Conservation (phyloP, 2,329 filamentous ascomycete genomes). For the Penicillium rolfsii region DNA sequence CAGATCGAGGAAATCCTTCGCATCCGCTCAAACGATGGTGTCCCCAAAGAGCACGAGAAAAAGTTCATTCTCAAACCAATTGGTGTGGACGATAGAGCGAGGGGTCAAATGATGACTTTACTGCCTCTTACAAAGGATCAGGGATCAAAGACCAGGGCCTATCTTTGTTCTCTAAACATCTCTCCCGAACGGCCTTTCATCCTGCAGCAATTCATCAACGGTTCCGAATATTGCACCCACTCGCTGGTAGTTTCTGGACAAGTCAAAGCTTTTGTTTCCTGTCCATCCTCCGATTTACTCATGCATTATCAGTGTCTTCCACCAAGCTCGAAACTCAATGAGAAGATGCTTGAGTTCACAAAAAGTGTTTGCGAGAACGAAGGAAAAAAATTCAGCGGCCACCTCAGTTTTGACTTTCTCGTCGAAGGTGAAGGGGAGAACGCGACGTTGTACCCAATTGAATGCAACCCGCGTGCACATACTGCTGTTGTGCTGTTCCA, state of each 20-base stretch:
- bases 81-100: constrained; percentile 7
- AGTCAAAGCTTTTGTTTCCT: constrained; percentile 8
- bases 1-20: not conserved
- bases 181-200: not conserved
- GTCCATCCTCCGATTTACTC: constrained; percentile 8
- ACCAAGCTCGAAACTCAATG: not conserved
- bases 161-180: not conserved
- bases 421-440: not conserved
- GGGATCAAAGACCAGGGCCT: not conserved
- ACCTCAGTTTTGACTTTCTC: constrained; percentile 8
- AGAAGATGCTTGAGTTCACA: constrained; percentile 4
- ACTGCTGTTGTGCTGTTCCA: constrained; percentile 5
- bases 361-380: not conserved
- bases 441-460: not conserved
- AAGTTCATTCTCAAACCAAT: constrained; percentile 10
- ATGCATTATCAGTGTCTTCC: constrained; percentile 7
- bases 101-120: constrained; percentile 8
- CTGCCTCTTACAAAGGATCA: not conserved
- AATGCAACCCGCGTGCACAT: constrained; percentile 7
- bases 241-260: constrained; percentile 4
- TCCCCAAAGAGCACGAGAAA: not conserved
- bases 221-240: constrained; percentile 7
- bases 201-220: constrained; percentile 5
- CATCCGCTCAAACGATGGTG: not conserved
- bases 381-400: constrained; percentile 1